Evolutionary conservation across 805 yeast species (phyloP).

Genomic region (Candida schatavii): DNA sequence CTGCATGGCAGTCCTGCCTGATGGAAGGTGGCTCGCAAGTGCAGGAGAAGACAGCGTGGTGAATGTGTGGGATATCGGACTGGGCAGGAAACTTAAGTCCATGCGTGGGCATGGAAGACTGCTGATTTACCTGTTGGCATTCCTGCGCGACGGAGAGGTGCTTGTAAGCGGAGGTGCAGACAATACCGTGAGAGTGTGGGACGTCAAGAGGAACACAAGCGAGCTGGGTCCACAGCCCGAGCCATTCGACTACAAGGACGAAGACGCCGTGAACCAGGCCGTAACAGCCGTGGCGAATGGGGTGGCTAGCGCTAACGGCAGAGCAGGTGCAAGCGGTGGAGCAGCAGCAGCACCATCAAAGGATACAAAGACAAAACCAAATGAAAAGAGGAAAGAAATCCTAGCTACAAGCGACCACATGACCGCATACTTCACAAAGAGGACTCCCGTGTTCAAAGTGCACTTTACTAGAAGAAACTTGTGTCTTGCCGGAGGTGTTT

Average conservation of each 20-base stretch:
- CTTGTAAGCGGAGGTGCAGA: slow-evolving; percentile 92
- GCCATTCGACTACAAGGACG: slow-evolving; percentile 38
- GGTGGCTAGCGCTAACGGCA: slow-evolving; percentile 7
- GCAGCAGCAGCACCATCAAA: slow-evolving; percentile 12
- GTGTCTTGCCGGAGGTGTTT: slow-evolving; percentile 92
- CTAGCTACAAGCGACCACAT: slow-evolving; percentile 86
- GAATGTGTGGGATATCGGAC: slow-evolving; percentile 90
- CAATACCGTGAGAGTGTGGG: slow-evolving; percentile 94
- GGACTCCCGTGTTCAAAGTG: slow-evolving; percentile 90
- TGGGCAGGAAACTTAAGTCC: slow-evolving; percentile 81
- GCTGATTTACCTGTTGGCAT: slow-evolving; percentile 79
- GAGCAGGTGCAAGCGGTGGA: slow-evolving; percentile 16
- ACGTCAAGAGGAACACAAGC: slow-evolving; percentile 77
- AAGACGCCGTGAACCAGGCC: slow-evolving; percentile 5
- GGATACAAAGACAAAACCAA: slow-evolving; percentile 44
- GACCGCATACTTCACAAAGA: slow-evolving; percentile 91
- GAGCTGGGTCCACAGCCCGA: slow-evolving; percentile 81
- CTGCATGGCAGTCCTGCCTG: slow-evolving; percentile 86
- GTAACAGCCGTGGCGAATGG: slow-evolving; percentile 8
- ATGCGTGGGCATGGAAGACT: slow-evolving; percentile 95
- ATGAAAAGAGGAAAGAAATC: slow-evolving; percentile 51
- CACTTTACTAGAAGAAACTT: slow-evolving; percentile 88
- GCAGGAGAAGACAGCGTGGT: slow-evolving; percentile 92
- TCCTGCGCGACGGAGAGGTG: slow-evolving; percentile 84
- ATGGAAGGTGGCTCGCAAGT: slow-evolving; percentile 93